Conservation (phyloP, 2,329 filamentous ascomycete genomes). For the Davidsoniella neocaledoniae region DNA sequence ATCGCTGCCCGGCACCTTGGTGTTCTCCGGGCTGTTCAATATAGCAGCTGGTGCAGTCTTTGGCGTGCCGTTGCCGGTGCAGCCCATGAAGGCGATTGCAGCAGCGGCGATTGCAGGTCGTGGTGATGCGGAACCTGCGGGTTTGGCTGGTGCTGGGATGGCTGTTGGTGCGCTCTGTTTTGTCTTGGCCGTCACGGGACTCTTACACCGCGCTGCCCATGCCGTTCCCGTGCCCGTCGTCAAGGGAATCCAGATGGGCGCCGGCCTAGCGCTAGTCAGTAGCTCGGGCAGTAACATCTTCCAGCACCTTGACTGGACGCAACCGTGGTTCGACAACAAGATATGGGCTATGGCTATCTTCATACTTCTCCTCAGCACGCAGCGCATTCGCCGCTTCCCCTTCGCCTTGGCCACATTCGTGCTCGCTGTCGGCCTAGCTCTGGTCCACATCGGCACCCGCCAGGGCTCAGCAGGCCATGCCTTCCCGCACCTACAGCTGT, state of each 20-base stretch:
- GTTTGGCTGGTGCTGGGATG: conserved; percentile 58
- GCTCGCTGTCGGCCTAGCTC: conserved; percentile 49
- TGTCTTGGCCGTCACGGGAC: conserved; percentile 59
- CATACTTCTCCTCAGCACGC: conserved; percentile 49
- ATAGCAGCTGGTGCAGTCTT: conserved; percentile 67
- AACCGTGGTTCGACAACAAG: conserved; percentile 58
- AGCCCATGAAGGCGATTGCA: conserved; percentile 84
- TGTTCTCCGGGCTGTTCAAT: conserved; percentile 81
- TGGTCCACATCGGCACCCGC: conserved; percentile 21
- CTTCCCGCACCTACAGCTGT: conserved; percentile 24
- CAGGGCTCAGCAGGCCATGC: conserved; percentile 15
- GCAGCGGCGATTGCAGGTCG: conserved; percentile 66
- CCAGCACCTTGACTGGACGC: conserved; percentile 49
- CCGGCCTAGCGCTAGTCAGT: conserved; percentile 67
- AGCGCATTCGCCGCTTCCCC: conserved; percentile 49
- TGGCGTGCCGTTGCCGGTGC: conserved; percentile 77
- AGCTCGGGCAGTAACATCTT: conserved; percentile 57
- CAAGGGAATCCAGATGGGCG: conserved; percentile 88
- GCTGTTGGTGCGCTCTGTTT: conserved; percentile 61
- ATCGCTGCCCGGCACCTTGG: conserved; percentile 66
- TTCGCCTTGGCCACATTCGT: conserved; percentile 62
- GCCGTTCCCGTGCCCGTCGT: conserved; percentile 73
- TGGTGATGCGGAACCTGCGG: conserved; percentile 24
- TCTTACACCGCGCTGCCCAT: conserved; percentile 57
- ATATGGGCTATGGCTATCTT: conserved; percentile 64